Percentiles rank a stretch among this genome's conserved stretches.
Evolutionary conservation across 2,329 filamentous ascomycete species (phyloP).

Genomic region (Nothophaeocryptopus gaeumannii): DNA sequence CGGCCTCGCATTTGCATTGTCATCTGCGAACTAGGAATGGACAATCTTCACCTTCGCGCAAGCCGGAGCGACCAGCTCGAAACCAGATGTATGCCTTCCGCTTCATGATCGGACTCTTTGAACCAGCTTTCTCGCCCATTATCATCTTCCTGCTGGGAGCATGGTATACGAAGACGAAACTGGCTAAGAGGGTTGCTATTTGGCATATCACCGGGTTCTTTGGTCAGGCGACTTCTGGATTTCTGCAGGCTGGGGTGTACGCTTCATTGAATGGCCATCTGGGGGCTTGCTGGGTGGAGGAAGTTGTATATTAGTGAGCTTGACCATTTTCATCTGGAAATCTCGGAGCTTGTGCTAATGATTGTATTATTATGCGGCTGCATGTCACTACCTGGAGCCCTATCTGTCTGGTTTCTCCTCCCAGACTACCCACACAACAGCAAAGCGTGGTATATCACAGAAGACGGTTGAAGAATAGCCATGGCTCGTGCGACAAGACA

Average conservation of each 20-base stretch:
- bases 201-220: slow-evolving; percentile 15
- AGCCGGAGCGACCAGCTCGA: slow-evolving; percentile 12
- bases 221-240: slow-evolving; percentile 7
- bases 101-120: slow-evolving; percentile 13
- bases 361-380: slow-evolving; percentile 7
- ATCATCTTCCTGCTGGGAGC: slow-evolving; percentile 17
- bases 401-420: slow-evolving; percentile 11
- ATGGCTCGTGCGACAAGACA: slow-evolving; percentile 8
- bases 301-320: slow-evolving; percentile 16
- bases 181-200: slow-evolving; percentile 15
- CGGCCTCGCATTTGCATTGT: slow-evolving; percentile 12
- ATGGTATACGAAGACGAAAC: slow-evolving; percentile 17
- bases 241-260: slow-evolving; percentile 16
- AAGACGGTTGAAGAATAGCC: slow-evolving; percentile 9
- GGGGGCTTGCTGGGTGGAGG: slow-evolving; percentile 14
- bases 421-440: slow-evolving; percentile 15
- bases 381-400: slow-evolving; percentile 10
- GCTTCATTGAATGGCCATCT: slow-evolving; percentile 9
- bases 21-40: slow-evolving; percentile 10
- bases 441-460: slow-evolving; percentile 15
- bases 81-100: slow-evolving; percentile 17
- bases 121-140: slow-evolving; percentile 19
- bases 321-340: neutral
- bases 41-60: slow-evolving; percentile 18
- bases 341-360: neutral